Evolutionary conservation across 2,329 filamentous ascomycete genomes (phyloP), one percentile per base, ranked within the genome.

Genomic region (Paracamarosporium sp.): DNA sequence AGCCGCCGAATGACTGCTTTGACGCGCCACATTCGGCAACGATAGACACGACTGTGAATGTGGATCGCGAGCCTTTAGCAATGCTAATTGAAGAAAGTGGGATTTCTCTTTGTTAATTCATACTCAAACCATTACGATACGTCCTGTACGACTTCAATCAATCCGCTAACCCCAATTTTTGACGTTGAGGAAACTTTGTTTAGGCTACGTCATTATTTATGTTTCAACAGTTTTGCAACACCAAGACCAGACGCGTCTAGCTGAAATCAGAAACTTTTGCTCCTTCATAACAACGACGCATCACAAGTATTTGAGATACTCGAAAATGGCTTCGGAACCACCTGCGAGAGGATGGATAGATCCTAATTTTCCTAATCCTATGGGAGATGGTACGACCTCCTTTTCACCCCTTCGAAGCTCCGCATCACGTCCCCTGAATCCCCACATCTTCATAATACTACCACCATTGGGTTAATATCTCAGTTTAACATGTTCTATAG

Each of bases 281-380:
- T n/a, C n/a, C n/a, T n/a, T n/a, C n/a, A n/a, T n/a, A n/a, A n/a
- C n/a, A n/a, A n/a, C n/a, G n/a, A n/a, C n/a, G n/a, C n/a, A n/a
- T n/a, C n/a, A n/a, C n/a, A n/a, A 3, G 22, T 15, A 25, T 44
- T 44, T 15, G 13, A 17, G 5, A 9, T n/a, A 13, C 12, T 13
- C 20, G 9, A 24, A 22, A 33, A 47, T 47, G 45, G 27, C 28
- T 22, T 35, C 45, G 4, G 30, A 35, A n/a, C 30, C 45, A 13
- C 45, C 45, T 47, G 45, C 17, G 13, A 22, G 45, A n/a, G 45
- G 45, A 22, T 47, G 45, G 45, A 71, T 83, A 54, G 82, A 86
- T 64, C 83, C 83, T 31, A 78, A 82, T 68, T 85, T 82, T 55
- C 81, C 82, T 40, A 82, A 81, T 45, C 82, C 82, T 8, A 74